Evolutionary conservation across 495 filamentous ascomycete species (phyloP).

Genomic region (Talaromyces borbonicus): DNA sequence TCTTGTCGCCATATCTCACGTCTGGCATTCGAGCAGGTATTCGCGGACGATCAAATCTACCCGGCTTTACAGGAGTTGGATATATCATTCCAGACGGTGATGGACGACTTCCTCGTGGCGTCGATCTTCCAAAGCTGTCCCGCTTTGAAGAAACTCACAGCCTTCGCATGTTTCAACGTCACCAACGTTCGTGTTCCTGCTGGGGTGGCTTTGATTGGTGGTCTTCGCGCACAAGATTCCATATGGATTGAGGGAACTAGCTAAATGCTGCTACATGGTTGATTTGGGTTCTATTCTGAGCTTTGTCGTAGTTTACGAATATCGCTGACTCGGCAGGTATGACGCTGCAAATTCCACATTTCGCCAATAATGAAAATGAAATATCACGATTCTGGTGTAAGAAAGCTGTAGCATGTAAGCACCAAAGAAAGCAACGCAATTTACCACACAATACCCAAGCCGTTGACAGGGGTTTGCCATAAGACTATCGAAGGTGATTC

Average conservation of each 20-base stretch:
- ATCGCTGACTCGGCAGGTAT: too few species aligned
- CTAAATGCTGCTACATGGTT: conserved; percentile 4
- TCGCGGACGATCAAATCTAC: conserved; percentile 50
- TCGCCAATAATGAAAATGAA: too few species aligned
- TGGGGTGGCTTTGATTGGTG: conserved; percentile 68
- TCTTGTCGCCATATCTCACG: conserved; percentile 69
- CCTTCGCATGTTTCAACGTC: conserved; percentile 79
- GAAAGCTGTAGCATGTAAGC: too few species aligned
- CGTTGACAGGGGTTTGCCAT: too few species aligned
- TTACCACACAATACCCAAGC: too few species aligned
- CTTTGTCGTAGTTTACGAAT: too few species aligned
- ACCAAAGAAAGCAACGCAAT: too few species aligned
- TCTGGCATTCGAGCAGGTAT: conserved; percentile 60
- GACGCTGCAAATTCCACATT: too few species aligned
- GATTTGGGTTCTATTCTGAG: too few species aligned
- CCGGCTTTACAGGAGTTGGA: conserved; percentile 59
- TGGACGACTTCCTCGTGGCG: conserved; percentile 65
- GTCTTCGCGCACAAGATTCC: conserved; percentile 54
- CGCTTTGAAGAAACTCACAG: conserved; percentile 57
- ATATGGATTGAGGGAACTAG: conserved; percentile 43
- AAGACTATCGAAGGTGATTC: too few species aligned
- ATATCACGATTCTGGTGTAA: too few species aligned
- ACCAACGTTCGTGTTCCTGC: conserved; percentile 56
- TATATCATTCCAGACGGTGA: conserved; percentile 63
- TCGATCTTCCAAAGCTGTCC: conserved; percentile 70